Percentiles rank a stretch among this genome's conserved stretches.
phyloP scores from a whole-genome alignment of 225 moss, liverwort and hornwort species.

The Pseudoscleropodium purum region DNA sequence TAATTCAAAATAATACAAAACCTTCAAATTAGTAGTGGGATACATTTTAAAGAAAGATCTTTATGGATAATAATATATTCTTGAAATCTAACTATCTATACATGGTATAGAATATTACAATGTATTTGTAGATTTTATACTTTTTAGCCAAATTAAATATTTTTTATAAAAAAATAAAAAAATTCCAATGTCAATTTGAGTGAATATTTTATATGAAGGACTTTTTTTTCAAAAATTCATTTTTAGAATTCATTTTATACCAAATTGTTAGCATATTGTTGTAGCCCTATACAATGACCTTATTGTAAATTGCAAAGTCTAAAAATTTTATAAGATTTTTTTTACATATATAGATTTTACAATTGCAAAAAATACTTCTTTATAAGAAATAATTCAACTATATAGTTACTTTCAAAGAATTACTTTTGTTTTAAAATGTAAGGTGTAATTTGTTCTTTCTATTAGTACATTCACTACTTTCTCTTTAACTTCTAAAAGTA shows the following conservation, averaged over 20 bases:
- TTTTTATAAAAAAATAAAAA: not conserved
- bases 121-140: not conserved
- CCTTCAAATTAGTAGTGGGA: not conserved
- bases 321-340: not conserved
- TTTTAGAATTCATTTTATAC: not conserved
- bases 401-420: not conserved
- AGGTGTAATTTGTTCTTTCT: not conserved
- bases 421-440: not conserved
- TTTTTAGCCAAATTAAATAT: accelerated
- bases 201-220: not conserved
- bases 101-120: accelerated
- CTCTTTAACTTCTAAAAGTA: not conserved
- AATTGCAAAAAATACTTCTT: not conserved
- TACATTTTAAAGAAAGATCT: not conserved
- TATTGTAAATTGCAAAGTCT: not conserved
- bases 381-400: not conserved
- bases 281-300: not conserved
- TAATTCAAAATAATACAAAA: not conserved
- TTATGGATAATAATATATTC: not conserved
- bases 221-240: not conserved
- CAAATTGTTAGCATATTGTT: not conserved
- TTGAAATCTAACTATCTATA: not conserved
- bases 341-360: not conserved
- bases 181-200: accelerated
- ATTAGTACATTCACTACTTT: not conserved